Conservation (phyloP, 768 basidiomycete species). For the Xerocomus spinulosus region DNA sequence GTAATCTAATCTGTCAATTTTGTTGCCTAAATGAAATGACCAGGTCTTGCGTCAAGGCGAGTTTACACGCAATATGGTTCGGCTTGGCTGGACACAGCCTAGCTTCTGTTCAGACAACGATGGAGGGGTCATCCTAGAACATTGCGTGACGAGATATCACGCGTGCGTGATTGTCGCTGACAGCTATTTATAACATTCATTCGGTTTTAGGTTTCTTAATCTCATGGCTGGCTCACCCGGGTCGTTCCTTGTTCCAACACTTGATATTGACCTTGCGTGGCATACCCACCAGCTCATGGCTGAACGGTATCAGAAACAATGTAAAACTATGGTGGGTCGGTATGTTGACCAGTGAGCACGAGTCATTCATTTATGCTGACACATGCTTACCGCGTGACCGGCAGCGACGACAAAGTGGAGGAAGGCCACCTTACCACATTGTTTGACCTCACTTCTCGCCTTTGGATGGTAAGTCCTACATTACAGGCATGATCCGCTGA, state of each 20-base stretch:
- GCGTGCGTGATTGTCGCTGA: slow-evolving; percentile 34
- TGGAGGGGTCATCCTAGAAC: slow-evolving; percentile 42
- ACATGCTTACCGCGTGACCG: no score
- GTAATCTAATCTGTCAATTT: not conserved
- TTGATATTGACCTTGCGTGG: slow-evolving; percentile 71
- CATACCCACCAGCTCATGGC: slow-evolving; percentile 71
- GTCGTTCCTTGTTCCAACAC: slow-evolving; percentile 50
- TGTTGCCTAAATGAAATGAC: not conserved
- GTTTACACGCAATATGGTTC: slow-evolving; percentile 50
- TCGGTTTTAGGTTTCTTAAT: slow-evolving; percentile 40
- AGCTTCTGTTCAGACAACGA: slow-evolving; percentile 34
- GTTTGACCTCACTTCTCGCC: slow-evolving; percentile 44
- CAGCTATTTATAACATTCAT: not conserved
- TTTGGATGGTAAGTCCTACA: slow-evolving; percentile 37
- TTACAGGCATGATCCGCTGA: not conserved
- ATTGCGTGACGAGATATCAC: slow-evolving; percentile 53
- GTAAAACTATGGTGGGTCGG: no score
- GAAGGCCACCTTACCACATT: no score
- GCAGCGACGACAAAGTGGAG: no score
- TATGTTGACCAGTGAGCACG: no score
- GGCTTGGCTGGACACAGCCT: slow-evolving; percentile 47
- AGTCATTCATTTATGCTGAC: no score
- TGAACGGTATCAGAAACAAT: no score
- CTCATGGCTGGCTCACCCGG: slow-evolving; percentile 43
- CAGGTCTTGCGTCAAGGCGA: slow-evolving; percentile 53